These are phyloP conservation scores for Aegilops bicornis DNA, from an alignment of 176 grass and related monocot species.

Conservation along the genomic window DNA sequence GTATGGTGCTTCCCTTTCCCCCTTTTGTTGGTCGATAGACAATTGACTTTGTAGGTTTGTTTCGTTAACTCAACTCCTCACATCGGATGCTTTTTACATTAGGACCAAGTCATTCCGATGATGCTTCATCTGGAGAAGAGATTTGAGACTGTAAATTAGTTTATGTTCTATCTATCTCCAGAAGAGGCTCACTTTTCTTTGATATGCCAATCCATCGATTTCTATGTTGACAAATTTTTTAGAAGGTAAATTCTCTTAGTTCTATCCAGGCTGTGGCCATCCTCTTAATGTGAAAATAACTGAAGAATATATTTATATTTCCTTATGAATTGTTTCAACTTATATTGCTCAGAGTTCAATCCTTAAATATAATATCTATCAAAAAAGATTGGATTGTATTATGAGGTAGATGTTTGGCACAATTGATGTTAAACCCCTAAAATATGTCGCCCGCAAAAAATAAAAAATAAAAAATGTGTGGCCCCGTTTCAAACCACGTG, in stretches of 20 bases:
- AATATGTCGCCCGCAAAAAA: too few species aligned
- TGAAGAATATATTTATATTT: too few species aligned
- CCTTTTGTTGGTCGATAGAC: constrained; percentile 15
- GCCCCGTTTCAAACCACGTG: too few species aligned
- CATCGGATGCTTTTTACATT: constrained; percentile 19
- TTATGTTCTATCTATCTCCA: constrained; percentile 80
- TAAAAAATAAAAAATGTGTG: too few species aligned
- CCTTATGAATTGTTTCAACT: too few species aligned
- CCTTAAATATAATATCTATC: not conserved
- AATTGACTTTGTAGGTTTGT: not conserved
- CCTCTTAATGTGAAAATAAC: not conserved
- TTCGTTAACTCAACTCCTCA: constrained; percentile 23
- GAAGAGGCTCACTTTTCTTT: constrained; percentile 79
- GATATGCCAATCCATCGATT: constrained; percentile 94
- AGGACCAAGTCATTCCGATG: constrained; percentile 31
- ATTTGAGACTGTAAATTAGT: constrained; percentile 83
- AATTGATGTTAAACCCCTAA: not conserved
- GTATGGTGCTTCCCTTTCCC: constrained; percentile 42
- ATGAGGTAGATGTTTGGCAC: too few species aligned
- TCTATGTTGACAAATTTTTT: constrained; percentile 74
- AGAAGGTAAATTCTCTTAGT: constrained; percentile 57
- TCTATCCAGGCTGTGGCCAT: constrained; percentile 10
- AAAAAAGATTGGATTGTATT: not conserved
- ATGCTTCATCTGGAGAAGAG: constrained; percentile 52
- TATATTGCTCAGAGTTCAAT: too few species aligned